Conservation (phyloP, 352 stramenopile species). For the Phytophthora foliorum region DNA sequence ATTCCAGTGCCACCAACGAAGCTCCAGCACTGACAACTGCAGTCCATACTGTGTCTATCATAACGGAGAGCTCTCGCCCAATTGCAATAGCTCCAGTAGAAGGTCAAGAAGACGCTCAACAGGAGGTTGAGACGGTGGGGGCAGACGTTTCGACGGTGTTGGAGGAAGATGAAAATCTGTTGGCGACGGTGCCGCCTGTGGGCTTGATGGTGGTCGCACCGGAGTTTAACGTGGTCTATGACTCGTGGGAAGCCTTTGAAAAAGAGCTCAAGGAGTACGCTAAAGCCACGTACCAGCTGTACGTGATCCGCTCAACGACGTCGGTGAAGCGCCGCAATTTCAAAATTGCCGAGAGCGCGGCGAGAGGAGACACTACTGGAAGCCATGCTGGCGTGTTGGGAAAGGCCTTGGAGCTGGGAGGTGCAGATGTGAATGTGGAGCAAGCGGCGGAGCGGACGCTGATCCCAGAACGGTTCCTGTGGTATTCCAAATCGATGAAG, state of each 20-base stretch:
- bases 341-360: slow-evolving; percentile 65
- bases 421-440: slow-evolving; percentile 5
- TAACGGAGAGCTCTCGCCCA: background rate
- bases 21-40: background rate
- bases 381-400: slow-evolving; percentile 5
- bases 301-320: slow-evolving; percentile 83
- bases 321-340: slow-evolving; percentile 77
- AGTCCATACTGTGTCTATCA: background rate
- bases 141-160: background rate
- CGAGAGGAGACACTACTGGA: slow-evolving; percentile 14
- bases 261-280: slow-evolving; percentile 65
- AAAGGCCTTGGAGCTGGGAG: slow-evolving; percentile 13
- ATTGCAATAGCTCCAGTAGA: slow-evolving; percentile 10
- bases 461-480: slow-evolving; percentile 71
- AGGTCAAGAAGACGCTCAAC: background rate
- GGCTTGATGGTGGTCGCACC: slow-evolving; percentile 48
- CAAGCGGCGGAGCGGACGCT: slow-evolving; percentile 42
- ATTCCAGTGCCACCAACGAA: slow-evolving; percentile 3
- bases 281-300: slow-evolving; percentile 74
- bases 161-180: background rate
- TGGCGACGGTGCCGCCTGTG: background rate
- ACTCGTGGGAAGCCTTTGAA: slow-evolving; percentile 79
- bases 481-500: slow-evolving; percentile 88
- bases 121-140: slow-evolving; percentile 4
- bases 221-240: slow-evolving; percentile 57